Conservation (phyloP, 106 monocot species). For the Allium cepa region DNA sequence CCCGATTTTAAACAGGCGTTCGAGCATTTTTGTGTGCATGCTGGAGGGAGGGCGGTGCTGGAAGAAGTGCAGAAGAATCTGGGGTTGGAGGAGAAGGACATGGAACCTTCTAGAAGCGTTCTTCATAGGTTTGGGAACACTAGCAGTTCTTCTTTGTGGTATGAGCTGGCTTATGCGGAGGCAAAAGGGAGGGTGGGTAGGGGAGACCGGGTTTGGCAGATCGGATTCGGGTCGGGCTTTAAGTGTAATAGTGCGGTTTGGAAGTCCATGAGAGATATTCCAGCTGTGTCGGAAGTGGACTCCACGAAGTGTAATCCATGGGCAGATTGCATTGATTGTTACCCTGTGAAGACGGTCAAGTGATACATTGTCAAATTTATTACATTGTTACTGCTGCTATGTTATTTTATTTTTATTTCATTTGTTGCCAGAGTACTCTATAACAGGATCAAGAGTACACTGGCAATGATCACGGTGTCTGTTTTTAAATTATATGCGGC, state of each 20-base stretch:
- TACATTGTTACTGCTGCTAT: neutral
- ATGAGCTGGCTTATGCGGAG: constrained; percentile 17
- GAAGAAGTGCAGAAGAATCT: constrained; percentile 18
- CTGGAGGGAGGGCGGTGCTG: constrained; percentile 17
- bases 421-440: neutral
- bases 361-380: too few species aligned
- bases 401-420: neutral
- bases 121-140: constrained; percentile 20
- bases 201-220: constrained; percentile 27
- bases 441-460: too few species aligned
- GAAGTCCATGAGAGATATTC: constrained; percentile 11
- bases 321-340: constrained; percentile 13
- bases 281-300: neutral
- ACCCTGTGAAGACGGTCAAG: constrained; percentile 1
- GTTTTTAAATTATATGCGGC: too few species aligned
- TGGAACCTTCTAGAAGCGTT: constrained; percentile 14
- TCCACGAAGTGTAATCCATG: constrained; percentile 9
- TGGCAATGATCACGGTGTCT: too few species aligned
- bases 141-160: constrained; percentile 19
- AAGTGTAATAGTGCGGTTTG: constrained; percentile 34
- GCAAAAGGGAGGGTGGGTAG: constrained; percentile 15
- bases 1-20: constrained; percentile 13
- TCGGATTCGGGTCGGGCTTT: constrained; percentile 35
- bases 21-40: constrained; percentile 23
- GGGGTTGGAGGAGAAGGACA: constrained; percentile 12